Evolutionary conservation across 768 basidiomycete species (phyloP), one percentile per base, ranked within the genome.

Genomic region (Chalciporus piperatus): DNA sequence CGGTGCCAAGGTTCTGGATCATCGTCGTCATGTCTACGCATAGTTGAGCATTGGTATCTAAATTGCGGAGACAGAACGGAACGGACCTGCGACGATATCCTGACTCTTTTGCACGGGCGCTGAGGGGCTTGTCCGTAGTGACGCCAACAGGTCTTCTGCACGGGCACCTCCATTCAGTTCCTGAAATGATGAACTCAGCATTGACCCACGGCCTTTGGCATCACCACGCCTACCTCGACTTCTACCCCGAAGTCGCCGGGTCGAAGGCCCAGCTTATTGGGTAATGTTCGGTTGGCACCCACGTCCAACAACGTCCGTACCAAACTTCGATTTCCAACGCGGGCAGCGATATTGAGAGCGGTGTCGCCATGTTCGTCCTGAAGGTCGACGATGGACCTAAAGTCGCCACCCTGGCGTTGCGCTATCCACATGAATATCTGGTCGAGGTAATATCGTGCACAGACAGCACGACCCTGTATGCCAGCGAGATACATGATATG

Each of bases 291-390:
- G 69, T 98, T 96, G 6, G 96, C 97, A 12, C 93, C 94, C 8
- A 93, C 90, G 62, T 97, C 95, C 52, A 99, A 61, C 59, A 98
- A 69, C 3, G 92, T 86, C 60, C 87, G 77, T 13, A 98, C 93
- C 52, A 98, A 67, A 54, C 87, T 85, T 55, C 88, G 77, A 67
- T 93, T 97, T 2, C 97, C 97, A 1, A 98, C 88, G 50, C 96
- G 73, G 1, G 96, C 95, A 13, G 96, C 92, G 60, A 98, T 90
- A 71, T 97, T 97, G 61, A 99, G 69, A 7, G 92, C 92, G 0
- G 96, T 98, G 65, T 99, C 97, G 0, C 96, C 97, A 66, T 98
- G 87, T 58, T 90, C 84, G 63, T 99, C 97, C 69, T 92, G 91
- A 38, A 96, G 73, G 68, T 98, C 92, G 11, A 98, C 85, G 45